Percentiles rank a stretch among this genome's conserved stretches.
These are phyloP conservation scores for Leucogyrophana mollusca DNA, from an alignment of 768 basidiomycete genomes.

Conservation along the genomic window DNA sequence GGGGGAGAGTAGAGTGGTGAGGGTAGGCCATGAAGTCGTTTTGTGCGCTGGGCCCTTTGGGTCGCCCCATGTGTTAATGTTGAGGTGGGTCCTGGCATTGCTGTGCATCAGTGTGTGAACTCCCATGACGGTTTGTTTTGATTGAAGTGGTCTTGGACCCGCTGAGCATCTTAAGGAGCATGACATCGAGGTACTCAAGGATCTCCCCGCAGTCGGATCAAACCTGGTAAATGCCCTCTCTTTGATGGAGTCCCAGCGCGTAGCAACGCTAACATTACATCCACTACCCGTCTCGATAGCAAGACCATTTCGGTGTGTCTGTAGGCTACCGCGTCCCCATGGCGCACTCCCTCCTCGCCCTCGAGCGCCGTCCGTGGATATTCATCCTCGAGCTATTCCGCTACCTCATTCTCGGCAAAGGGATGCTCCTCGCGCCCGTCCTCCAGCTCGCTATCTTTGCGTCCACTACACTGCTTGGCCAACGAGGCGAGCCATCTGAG, in stretches of 20 bases:
- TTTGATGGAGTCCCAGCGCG: no score
- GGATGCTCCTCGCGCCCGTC: constrained; percentile 29
- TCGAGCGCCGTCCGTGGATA: constrained; percentile 23
- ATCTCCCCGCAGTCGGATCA: constrained; percentile 33
- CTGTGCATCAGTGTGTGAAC: not conserved
- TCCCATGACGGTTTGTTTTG: not conserved
- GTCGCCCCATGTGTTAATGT: constrained; percentile 41
- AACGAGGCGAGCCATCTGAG: constrained; percentile 4
- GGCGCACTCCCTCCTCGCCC: constrained; percentile 27
- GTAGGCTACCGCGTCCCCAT: constrained; percentile 32
- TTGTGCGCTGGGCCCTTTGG: constrained; percentile 39
- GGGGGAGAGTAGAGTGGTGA: not conserved
- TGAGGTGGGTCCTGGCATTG: constrained; percentile 17
- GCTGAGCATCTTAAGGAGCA: constrained; percentile 28
- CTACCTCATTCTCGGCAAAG: constrained; percentile 33
- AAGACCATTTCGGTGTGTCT: constrained; percentile 39
- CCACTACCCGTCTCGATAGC: constrained; percentile 13
- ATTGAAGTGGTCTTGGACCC: constrained; percentile 50
- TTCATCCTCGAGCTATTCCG: constrained; percentile 30
- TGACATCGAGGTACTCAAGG: constrained; percentile 25
- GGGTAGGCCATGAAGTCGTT: constrained; percentile 24
- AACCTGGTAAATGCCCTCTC: constrained; percentile 22
- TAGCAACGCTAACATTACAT: no score
- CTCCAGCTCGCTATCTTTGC: constrained; percentile 32
- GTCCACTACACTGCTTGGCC: constrained; percentile 25